A percentile compares a stretch with the other conserved stretches of the same genome.
Conservation (phyloP, 768 basidiomycete genomes). For the Multifurca ochricompacta region DNA sequence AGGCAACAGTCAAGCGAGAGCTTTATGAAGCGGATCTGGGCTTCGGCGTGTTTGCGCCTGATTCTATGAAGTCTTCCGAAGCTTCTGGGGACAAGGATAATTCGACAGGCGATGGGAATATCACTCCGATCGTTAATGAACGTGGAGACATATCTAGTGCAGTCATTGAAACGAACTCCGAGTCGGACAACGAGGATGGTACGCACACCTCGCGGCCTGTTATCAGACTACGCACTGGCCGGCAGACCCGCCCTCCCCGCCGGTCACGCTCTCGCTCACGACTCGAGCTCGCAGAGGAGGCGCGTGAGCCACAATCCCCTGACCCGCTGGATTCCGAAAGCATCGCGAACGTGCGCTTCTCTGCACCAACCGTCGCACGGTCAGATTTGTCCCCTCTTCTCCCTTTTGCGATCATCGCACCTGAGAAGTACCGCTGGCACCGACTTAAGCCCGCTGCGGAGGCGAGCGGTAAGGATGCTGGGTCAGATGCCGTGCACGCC, state of each 20-base stretch:
- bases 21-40: constrained; percentile 59
- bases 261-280: constrained; percentile 69
- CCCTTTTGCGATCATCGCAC: constrained; percentile 76
- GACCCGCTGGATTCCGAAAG: constrained; percentile 59
- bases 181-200: constrained; percentile 39
- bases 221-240: constrained; percentile 58
- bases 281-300: constrained; percentile 49
- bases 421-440: constrained; percentile 45
- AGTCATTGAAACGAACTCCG: constrained; percentile 27
- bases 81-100: background rate
- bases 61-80: constrained; percentile 25
- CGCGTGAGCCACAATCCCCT: constrained; percentile 46
- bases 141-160: constrained; percentile 24
- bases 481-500: constrained; percentile 40
- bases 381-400: constrained; percentile 49
- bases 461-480: constrained; percentile 24
- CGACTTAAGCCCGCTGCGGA: constrained; percentile 26
- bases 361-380: constrained; percentile 58
- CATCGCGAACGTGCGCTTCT: constrained; percentile 70
- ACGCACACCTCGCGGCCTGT: constrained; percentile 63
- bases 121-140: constrained; percentile 20
- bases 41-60: constrained; percentile 67
- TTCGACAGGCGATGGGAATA: constrained; percentile 1
- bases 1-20: constrained; percentile 63
- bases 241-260: constrained; percentile 33